Base-by-base conservation (phyloP, 495 filamentous ascomycete genomes). In the Penicillium atrosanguineum region DNA sequence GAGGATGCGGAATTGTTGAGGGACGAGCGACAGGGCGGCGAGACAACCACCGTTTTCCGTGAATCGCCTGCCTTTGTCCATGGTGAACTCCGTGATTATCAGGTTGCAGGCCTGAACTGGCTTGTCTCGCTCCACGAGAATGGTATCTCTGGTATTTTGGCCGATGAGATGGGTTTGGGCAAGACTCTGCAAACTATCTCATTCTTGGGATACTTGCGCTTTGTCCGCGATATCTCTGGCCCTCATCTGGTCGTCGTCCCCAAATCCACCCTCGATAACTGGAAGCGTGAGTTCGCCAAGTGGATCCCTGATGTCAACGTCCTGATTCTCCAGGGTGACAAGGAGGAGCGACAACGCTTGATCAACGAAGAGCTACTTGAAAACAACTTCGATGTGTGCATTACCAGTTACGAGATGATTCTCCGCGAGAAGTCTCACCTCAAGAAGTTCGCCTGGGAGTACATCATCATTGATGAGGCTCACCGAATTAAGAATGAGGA, bases 401-500 rank as follows among this genome's bases (percentile, higher is more conserved):
- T 96, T 56, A 96, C 90, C n/a, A 93, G 89, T 65, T 96, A 96
- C 69, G 90, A 96, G 67, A 95, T 96, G 90, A 88, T 99, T 52
- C 79, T 99, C 3, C 84, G 94, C 39, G 95, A 99, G 65, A 97
- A 99, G 73, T 79, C 89, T 0, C 90, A 96, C 62, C 72, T 99
- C 42, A 95, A 95, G 75, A 97, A 97, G 69, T 95, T 97, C 64
- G 91, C 95, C 0, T 99, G 95, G 95, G 94, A 99, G 68, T 99
- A 99, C 68, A 97, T 99, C 70, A 96, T 99, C 68, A 96, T 99
- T 49, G 95, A 99, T 63, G 95, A 99, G 60, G 95, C 95, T 5
- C 95, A 99, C 68, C 90, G 95, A 19, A 97, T 99, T 77, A 99
- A 99, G 74, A 99, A 99, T 69, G 95, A 99, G 69, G 90, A 96